phyloP scores from a whole-genome alignment of 768 basidiomycete species.

The Termitomyces heimii region DNA sequence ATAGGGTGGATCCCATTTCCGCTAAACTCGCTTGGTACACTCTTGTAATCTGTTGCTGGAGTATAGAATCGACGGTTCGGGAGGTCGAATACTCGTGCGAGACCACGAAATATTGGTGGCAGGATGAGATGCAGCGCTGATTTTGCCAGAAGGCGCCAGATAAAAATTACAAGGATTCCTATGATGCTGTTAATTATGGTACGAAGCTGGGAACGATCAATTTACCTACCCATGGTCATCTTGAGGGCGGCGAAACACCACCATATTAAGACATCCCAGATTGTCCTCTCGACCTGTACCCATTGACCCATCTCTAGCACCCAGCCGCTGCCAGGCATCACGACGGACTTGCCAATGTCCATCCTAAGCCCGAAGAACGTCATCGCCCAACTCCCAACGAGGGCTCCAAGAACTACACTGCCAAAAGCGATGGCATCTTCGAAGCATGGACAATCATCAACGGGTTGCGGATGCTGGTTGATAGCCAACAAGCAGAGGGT shows the following conservation, averaged over 20 bases:
- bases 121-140: conserved; percentile 64
- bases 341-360: conserved; percentile 15
- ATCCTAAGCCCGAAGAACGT: conserved; percentile 34
- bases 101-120: conserved; percentile 78
- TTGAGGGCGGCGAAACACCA: conserved; percentile 41
- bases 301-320: conserved; percentile 25
- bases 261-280: conserved; percentile 38
- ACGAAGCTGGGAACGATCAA: not conserved
- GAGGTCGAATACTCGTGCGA: conserved; percentile 61
- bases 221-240: conserved; percentile 40
- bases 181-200: not conserved
- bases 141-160: conserved; percentile 88
- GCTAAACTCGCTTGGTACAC: conserved; percentile 52
- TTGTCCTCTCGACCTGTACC: conserved; percentile 28
- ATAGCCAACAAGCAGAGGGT: conserved; percentile 66
- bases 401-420: conserved; percentile 75
- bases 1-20: conserved; percentile 58
- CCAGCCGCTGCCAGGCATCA: conserved; percentile 58
- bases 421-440: conserved; percentile 94
- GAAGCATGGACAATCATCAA: conserved; percentile 97
- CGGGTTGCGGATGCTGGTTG: conserved; percentile 90
- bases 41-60: conserved; percentile 83
- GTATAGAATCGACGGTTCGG: conserved; percentile 87
- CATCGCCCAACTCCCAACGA: conserved; percentile 64
- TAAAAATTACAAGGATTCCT: conserved; percentile 78